Base-by-base conservation (phyloP, 345 rosid genomes). In the Eucalyptus marginata region DNA sequence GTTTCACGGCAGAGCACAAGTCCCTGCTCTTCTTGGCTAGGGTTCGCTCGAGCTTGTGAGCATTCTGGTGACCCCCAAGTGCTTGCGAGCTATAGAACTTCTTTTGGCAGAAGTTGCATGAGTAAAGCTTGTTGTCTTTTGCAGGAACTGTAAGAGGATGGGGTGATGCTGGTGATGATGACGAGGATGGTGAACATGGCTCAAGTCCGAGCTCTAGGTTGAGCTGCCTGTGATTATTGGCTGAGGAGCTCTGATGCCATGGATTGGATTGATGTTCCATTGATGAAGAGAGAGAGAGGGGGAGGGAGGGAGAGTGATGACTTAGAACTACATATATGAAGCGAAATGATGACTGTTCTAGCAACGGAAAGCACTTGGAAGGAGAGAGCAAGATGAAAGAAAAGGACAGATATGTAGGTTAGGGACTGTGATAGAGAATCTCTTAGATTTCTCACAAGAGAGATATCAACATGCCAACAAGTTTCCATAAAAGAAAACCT, bases 1-100 rank as follows among this genome's bases (percentile, higher is more conserved):
- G 64, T 51, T 20, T 86, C 31, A 1, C 49, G 27, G 91, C 86
- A 7, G 94, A 91, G 79, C 88, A 89, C 36, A 93, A 91, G 91
- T 96, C 98, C 46, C 95, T 91, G 88, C 96, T 94, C 91, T 95
- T 97, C 93, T 96, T 97, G 81, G 99, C 99, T 58, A 97, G 92
- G 50, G 97, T 97, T 89, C 99, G 93, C 68, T 97, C 99, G 8
- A 97, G 95, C 92, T 95, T 97, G 89, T 97, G 99, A 58, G 98
- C 99, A 90, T 97, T 97, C 92, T 97, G 99, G 89, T 97, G 99
- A 10, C 99, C 99, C 16, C 99, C 99, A 50, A 96, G 98, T 59
- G 99, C 98, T 91, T 97, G 99, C 86, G 99, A 97, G 89, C 99
- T 97, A 22, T 96, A 95, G 88, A 97, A 97, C 92, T 95, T 97